phyloP scores from a whole-genome alignment of 768 basidiomycete genomes.

The Epithele typhae region DNA sequence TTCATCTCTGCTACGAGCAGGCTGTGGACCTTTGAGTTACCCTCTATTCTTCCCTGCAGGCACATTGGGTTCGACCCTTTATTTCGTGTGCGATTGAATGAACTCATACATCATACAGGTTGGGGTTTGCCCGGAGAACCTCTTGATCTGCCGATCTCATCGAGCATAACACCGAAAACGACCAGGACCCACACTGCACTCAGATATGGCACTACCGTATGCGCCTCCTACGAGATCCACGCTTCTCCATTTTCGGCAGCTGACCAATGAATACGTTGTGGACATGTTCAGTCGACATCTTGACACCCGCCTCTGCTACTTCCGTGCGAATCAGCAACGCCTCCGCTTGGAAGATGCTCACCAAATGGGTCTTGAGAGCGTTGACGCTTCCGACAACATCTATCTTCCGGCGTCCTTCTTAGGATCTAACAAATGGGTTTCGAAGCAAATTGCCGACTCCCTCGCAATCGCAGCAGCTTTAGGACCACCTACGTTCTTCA shows the following conservation, averaged over 20 bases:
- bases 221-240: slow-evolving; percentile 26
- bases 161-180: too few relatives aligned
- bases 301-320: slow-evolving; percentile 31
- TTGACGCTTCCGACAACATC: slow-evolving; percentile 26
- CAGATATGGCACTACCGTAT: slow-evolving; percentile 33
- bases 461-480: slow-evolving; percentile 28
- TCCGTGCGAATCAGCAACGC: slow-evolving; percentile 24
- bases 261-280: slow-evolving; percentile 31
- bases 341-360: slow-evolving; percentile 24
- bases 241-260: slow-evolving; percentile 33
- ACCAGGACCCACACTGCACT: slow-evolving; percentile 15
- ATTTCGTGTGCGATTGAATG: too few relatives aligned
- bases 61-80: slow-evolving; percentile 8
- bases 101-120: too few relatives aligned
- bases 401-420: slow-evolving; percentile 35
- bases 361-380: slow-evolving; percentile 24
- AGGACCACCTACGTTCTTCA: slow-evolving; percentile 32
- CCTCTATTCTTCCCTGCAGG: slow-evolving; percentile 35
- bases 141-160: too few relatives aligned
- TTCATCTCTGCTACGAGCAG: slow-evolving; percentile 26
- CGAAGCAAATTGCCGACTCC: slow-evolving; percentile 35
- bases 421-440: slow-evolving; percentile 32
- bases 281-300: slow-evolving; percentile 36
- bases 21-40: slow-evolving; percentile 32
- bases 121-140: too few relatives aligned